Evolutionary conservation across 768 basidiomycete species (phyloP).

Genomic region (Royoungia palumana): DNA sequence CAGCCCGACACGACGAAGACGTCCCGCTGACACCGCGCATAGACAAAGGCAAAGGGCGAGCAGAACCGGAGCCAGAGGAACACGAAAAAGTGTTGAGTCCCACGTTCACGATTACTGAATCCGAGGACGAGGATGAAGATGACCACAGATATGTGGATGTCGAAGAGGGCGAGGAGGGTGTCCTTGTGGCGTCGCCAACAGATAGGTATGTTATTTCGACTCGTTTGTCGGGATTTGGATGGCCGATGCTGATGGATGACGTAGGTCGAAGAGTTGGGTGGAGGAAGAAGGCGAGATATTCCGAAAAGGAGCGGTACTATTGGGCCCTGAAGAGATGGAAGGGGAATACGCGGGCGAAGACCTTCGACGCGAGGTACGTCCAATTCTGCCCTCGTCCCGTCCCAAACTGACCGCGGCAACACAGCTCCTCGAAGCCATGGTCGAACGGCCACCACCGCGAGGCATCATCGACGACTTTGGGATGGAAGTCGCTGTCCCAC

Average conservation of each 20-base stretch:
- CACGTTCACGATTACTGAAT: conserved; percentile 49
- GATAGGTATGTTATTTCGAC: conserved; percentile 50
- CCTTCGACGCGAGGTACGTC: conserved; percentile 68
- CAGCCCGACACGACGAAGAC: conserved; percentile 26
- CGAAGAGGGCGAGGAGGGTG: conserved; percentile 34
- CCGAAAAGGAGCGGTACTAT: conserved; percentile 78
- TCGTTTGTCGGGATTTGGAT: neutral
- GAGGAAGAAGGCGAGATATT: conserved; percentile 97
- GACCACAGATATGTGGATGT: conserved; percentile 32
- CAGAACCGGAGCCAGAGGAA: conserved; percentile 63
- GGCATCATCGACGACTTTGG: conserved; percentile 63
- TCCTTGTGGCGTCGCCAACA: conserved; percentile 31
- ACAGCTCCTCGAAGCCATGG: conserved; percentile 84
- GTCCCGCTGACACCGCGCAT: conserved; percentile 55
- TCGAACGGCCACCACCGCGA: conserved; percentile 79
- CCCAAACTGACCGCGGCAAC: neutral
- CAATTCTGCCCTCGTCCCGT: neutral
- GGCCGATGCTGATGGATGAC: neutral
- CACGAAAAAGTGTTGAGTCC: conserved; percentile 73
- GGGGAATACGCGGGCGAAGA: conserved; percentile 88
- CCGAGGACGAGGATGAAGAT: conserved; percentile 51
- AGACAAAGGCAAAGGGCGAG: conserved; percentile 78
- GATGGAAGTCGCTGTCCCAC: conserved; percentile 31
- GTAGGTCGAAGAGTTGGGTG: conserved; percentile 75
- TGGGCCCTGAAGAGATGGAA: conserved; percentile 85